phyloP scores from a whole-genome alignment of 108 stramenopile genomes.

The Chaetoceros muelleri region DNA sequence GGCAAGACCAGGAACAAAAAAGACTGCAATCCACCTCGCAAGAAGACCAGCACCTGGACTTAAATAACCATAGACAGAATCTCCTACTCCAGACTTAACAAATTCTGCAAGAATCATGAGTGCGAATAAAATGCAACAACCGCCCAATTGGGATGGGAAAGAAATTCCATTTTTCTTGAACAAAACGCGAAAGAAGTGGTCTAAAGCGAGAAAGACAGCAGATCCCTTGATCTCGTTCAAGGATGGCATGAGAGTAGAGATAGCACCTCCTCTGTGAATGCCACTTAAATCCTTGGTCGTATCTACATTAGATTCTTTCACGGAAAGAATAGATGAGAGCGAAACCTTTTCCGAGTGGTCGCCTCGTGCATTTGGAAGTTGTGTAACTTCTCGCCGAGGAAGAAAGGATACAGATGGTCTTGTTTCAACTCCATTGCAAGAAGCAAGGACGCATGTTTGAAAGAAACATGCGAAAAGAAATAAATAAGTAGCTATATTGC shows the following conservation, averaged over 20 bases:
- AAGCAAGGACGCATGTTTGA: no score
- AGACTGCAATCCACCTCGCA: constrained; percentile 75
- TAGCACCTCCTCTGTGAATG: neutral
- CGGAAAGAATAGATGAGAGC: no score
- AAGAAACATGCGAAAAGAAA: no score
- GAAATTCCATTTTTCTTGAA: constrained; percentile 37
- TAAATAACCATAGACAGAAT: constrained; percentile 34
- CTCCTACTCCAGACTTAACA: constrained; percentile 41
- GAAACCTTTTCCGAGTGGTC: no score
- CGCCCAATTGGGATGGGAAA: constrained; percentile 65
- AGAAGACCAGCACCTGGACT: constrained; percentile 52
- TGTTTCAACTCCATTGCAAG: no score
- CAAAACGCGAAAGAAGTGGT: neutral
- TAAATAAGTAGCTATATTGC: no score
- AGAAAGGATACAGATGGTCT: no score
- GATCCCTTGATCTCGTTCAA: neutral
- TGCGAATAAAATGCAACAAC: constrained; percentile 50
- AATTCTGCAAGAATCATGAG: constrained; percentile 36
- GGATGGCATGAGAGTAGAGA: neutral
- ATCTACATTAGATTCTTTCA: no score
- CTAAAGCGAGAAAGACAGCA: neutral
- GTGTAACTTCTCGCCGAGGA: no score
- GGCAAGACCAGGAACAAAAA: constrained; percentile 81
- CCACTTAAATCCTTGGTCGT: no score
- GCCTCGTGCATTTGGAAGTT: no score